Base-by-base conservation (phyloP, 257 asterid genomes). In the Plantago elongata region DNA sequence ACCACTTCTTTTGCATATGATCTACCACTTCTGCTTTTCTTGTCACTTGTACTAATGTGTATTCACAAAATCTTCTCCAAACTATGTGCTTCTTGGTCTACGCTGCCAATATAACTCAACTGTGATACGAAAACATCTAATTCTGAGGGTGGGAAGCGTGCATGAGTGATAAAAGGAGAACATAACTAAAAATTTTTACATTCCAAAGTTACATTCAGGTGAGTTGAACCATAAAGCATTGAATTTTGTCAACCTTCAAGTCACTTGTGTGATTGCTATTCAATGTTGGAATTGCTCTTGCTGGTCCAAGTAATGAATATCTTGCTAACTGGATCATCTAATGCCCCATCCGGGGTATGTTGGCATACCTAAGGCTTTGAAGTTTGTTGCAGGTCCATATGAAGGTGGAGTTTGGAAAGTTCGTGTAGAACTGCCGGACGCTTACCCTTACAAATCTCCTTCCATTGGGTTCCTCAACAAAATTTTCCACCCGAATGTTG, bases 331-430 rank as follows among this genome's bases (percentile, higher is more conserved):
- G 27, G 54, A 49, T 49, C 54, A 3, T 48, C 54, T 48, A 10
- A 48, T n/a, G 16, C n/a, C 9, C 54, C 10, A 50, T 15, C 29
- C 18, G n/a, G 52, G 16, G 52, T 3, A 14, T 34, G 13, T 51
- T 7, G 13, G 18, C 12, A 18, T 16, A 18, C 16, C 15, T 18
- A 6, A 2, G 57, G 57, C 18, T 14, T 9, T 14, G 7, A 50
- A 15, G 16, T 17, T 15, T 51, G 57, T 13, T 51, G 57, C 79
- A 90, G 96, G 98, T 75, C 89, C 76, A 18, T 90, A 90, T 10
- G 98, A 88, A 77, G 96, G 92, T 57, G 98, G 95, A 56, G 86
- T 86, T 62, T 88, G 96, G 98, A 88, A 88, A 79, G 81, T 90
- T 64, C 93, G 85, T 0, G 98, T 90, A 5, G 94, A 90, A 69